Percentiles rank a stretch among this genome's conserved stretches.
phyloP scores from a whole-genome alignment of 208 protist genomes.

The Leishmania lainsoni region DNA sequence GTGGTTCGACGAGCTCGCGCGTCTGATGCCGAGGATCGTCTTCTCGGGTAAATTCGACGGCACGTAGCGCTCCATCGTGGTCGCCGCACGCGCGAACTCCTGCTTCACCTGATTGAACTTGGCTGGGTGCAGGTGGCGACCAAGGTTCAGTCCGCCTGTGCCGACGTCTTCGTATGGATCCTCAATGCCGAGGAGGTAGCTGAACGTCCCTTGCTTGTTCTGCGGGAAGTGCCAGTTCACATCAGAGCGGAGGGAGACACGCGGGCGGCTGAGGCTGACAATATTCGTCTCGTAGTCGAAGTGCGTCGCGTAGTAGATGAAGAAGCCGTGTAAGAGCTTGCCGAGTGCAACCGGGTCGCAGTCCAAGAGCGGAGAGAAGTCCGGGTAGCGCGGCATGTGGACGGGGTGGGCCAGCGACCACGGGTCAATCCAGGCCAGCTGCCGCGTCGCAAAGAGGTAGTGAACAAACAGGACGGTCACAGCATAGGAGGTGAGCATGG shows the following conservation, averaged over 20 bases:
- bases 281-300: conserved; percentile 87
- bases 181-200: conserved; percentile 84
- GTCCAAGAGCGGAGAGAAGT: conserved; percentile 74
- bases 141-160: conserved; percentile 82
- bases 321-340: conserved; percentile 84
- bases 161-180: conserved; percentile 91
- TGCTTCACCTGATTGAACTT: conserved; percentile 92
- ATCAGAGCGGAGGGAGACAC: conserved; percentile 59
- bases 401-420: conserved; percentile 87
- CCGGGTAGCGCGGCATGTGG: conserved; percentile 86
- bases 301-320: conserved; percentile 81
- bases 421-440: conserved; percentile 84
- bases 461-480: conserved; percentile 88
- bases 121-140: conserved; percentile 81
- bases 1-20: conserved; percentile 49
- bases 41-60: conserved; percentile 78
- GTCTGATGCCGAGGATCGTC: conserved; percentile 78
- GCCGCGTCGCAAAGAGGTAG: conserved; percentile 81
- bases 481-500: conserved; percentile 90
- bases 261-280: conserved; percentile 77
- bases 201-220: conserved; percentile 80
- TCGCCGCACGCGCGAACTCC: conserved; percentile 80
- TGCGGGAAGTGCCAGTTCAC: conserved; percentile 81
- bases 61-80: conserved; percentile 82
- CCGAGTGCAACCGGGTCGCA: conserved; percentile 76